phyloP scores from a whole-genome alignment of 129 eudicot species.

The Flaveria bidentis region DNA sequence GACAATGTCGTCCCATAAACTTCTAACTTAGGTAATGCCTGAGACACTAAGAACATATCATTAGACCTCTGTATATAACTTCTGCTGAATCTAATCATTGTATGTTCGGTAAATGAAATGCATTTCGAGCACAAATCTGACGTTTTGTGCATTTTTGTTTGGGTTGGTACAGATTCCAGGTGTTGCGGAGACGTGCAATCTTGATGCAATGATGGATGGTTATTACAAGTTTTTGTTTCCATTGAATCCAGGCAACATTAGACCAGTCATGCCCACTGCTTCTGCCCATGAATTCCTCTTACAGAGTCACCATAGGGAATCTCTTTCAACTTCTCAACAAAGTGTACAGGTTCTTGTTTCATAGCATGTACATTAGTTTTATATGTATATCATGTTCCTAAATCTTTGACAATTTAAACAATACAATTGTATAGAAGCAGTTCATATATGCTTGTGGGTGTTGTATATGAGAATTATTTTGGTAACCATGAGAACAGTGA shows the following conservation, averaged over 20 bases:
- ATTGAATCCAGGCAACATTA: conserved; percentile 86
- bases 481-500: no score
- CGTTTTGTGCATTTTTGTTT: background rate
- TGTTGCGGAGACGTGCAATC: conserved; percentile 89
- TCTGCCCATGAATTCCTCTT: conserved; percentile 58
- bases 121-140: background rate
- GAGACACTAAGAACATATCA: no score
- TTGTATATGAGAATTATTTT: no score
- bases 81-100: no score
- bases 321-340: conserved; percentile 38
- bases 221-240: conserved; percentile 88
- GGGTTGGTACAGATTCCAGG: conserved; percentile 58
- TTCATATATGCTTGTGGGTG: background rate
- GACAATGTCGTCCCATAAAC: no score
- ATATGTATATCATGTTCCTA: conserved; percentile 4
- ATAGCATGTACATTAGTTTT: conserved; percentile 28
- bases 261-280: conserved; percentile 65
- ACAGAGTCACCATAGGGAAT: conserved; percentile 65
- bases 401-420: conserved; percentile 16
- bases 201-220: conserved; percentile 94
- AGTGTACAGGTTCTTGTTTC: conserved; percentile 39
- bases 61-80: no score
- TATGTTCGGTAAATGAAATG: background rate
- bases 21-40: no score
- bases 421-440: conserved; percentile 6